Evolutionary conservation across 495 filamentous ascomycete genomes (phyloP).

Genomic region (Pyrenula aspistea): DNA sequence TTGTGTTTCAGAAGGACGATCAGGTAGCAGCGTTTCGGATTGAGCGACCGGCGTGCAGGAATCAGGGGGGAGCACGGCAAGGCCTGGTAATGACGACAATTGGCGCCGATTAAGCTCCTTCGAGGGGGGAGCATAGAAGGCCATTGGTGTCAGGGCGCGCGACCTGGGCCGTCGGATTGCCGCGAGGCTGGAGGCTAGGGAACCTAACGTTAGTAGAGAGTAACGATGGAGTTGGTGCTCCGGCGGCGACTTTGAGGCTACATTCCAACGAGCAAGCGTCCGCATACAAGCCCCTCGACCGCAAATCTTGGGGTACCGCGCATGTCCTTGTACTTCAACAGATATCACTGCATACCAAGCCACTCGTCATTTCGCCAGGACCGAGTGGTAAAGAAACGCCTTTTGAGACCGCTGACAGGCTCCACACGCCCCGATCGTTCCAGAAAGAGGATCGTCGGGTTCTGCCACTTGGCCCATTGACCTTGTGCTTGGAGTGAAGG

Average conservation of each 20-base stretch:
- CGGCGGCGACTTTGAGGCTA: background rate
- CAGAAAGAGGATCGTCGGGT: too few species aligned
- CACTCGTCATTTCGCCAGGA: background rate
- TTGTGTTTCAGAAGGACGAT: background rate
- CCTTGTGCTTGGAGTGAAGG: background rate
- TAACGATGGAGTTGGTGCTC: background rate
- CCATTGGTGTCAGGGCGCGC: background rate
- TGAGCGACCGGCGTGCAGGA: background rate
- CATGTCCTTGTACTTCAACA: too few species aligned
- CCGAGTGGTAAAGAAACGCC: background rate
- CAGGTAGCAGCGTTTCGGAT: background rate
- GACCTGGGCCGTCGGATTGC: background rate
- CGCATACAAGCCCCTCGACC: background rate
- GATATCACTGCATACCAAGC: too few species aligned
- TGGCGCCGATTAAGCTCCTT: background rate
- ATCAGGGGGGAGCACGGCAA: background rate
- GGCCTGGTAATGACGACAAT: background rate
- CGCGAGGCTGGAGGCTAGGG: background rate
- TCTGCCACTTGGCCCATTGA: background rate
- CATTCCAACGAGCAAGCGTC: background rate
- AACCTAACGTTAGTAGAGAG: background rate
- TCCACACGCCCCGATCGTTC: background rate
- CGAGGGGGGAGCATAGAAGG: too few species aligned
- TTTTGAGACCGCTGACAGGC: background rate
- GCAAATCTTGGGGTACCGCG: background rate